Evolutionary conservation across 345 rosid species (phyloP).

Genomic region (Sisymbrium irio): DNA sequence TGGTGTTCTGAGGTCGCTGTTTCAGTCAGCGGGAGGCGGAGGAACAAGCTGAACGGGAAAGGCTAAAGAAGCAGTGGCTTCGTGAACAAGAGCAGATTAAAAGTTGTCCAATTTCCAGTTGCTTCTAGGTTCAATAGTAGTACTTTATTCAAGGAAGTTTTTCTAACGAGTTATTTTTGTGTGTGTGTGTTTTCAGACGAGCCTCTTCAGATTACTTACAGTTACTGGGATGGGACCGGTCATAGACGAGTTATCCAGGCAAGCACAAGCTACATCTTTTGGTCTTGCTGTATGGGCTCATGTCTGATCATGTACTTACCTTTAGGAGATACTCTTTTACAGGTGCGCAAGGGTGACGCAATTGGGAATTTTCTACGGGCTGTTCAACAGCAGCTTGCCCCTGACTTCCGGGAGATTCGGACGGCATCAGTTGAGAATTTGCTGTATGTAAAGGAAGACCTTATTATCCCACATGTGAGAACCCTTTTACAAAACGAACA

Average conservation of each 20-base stretch:
- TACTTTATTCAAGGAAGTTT: conserved; percentile 5
- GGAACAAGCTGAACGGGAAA: conserved; percentile 98
- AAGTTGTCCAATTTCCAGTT: conserved; percentile 44
- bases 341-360: conserved; percentile 87
- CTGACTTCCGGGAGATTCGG: conserved; percentile 94
- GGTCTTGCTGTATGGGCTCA: conserved; percentile 2
- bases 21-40: conserved; percentile 99
- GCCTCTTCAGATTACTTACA: conserved; percentile 94
- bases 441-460: conserved; percentile 97
- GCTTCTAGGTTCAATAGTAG: background rate
- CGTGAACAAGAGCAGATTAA: conserved; percentile 83
- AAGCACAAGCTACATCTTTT: conserved; percentile 29
- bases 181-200: conserved; percentile 54
- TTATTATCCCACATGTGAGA: conserved; percentile 95
- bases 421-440: conserved; percentile 91
- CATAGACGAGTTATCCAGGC: conserved; percentile 93
- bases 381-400: conserved; percentile 98
- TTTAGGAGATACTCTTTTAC: background rate
- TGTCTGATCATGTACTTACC: background rate
- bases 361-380: conserved; percentile 88
- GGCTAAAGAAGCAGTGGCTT: conserved; percentile 86
- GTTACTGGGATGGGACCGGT: conserved; percentile 99
- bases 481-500: background rate
- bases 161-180: background rate
- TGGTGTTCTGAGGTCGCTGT: conserved; percentile 77